Evolutionary conservation across 805 yeast species (phyloP).

Genomic region (Pichia californica): DNA sequence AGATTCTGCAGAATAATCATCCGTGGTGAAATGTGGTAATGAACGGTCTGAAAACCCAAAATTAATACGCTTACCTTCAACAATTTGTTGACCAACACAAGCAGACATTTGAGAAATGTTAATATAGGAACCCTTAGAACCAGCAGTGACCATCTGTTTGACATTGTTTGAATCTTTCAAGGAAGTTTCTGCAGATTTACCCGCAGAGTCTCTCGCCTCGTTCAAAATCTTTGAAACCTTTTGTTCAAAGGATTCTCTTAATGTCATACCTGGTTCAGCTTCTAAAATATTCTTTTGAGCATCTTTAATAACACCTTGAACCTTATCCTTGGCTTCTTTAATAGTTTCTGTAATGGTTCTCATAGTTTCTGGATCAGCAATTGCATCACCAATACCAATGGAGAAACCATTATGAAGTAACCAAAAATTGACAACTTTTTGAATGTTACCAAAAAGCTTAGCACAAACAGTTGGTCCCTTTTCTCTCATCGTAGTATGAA

Average conservation of each 20-base stretch:
- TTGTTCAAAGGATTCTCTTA: slow-evolving; percentile 97
- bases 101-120: slow-evolving; percentile 99
- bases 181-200: slow-evolving; percentile 96
- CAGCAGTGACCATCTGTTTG: slow-evolving; percentile 98
- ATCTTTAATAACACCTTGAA: slow-evolving; percentile 85
- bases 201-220: slow-evolving; percentile 98
- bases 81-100: slow-evolving; percentile 99
- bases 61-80: slow-evolving; percentile 98
- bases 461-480: slow-evolving; percentile 92
- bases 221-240: slow-evolving; percentile 91
- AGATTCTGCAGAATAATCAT: slow-evolving; percentile 97
- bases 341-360: slow-evolving; percentile 87
- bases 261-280: slow-evolving; percentile 99
- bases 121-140: slow-evolving; percentile 98
- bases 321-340: slow-evolving; percentile 87
- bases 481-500: slow-evolving; percentile 96
- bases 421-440: slow-evolving; percentile 96
- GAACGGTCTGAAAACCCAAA: slow-evolving; percentile 96
- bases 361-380: slow-evolving; percentile 97
- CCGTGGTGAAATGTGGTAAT: slow-evolving; percentile 95
- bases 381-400: slow-evolving; percentile 99
- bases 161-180: slow-evolving; percentile 92
- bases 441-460: slow-evolving; percentile 82
- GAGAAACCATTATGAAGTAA: slow-evolving; percentile 94
- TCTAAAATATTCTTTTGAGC: slow-evolving; percentile 85